Conservation (phyloP, 163 green algal species). For the Volvox carteri region DNA sequence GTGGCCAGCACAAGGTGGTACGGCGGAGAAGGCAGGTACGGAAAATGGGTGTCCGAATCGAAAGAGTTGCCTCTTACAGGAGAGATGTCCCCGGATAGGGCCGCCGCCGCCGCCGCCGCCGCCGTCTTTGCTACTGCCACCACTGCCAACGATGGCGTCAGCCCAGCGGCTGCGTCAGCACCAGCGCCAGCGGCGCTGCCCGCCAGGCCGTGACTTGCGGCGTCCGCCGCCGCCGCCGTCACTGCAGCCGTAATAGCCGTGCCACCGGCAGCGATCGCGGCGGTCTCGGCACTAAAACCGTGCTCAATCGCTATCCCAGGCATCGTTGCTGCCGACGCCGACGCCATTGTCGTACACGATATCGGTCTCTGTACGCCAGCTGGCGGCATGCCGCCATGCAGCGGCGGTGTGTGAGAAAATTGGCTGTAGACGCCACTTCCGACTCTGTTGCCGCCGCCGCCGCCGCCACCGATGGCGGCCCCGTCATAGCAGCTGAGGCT, state of each 20-base stretch:
- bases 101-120: not conserved
- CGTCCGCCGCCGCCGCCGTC: not conserved
- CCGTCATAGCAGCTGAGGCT: not conserved
- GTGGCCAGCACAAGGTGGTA: not conserved
- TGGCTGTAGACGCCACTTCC: not conserved
- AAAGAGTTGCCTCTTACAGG: constrained; percentile 14
- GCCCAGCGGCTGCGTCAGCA: not conserved
- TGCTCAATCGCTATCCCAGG: not conserved
- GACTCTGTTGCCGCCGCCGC: not conserved
- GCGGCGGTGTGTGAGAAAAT: too few relatives aligned
- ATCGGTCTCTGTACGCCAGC: not conserved
- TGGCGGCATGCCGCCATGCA: not conserved
- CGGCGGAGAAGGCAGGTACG: not conserved
- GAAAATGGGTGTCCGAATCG: not conserved
- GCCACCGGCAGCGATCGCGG: not conserved
- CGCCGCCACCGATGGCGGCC: too few relatives aligned
- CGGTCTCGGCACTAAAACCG: not conserved
- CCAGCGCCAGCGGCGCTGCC: not conserved
- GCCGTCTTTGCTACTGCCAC: not conserved
- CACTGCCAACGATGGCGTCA: not conserved
- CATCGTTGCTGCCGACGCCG: not conserved
- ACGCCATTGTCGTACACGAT: not conserved
- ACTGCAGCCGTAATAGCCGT: not conserved
- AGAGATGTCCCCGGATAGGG: not conserved
- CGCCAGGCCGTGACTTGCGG: too few relatives aligned